Conservation (phyloP, 2,329 filamentous ascomycete genomes). For the Cordyceps pruinosa region DNA sequence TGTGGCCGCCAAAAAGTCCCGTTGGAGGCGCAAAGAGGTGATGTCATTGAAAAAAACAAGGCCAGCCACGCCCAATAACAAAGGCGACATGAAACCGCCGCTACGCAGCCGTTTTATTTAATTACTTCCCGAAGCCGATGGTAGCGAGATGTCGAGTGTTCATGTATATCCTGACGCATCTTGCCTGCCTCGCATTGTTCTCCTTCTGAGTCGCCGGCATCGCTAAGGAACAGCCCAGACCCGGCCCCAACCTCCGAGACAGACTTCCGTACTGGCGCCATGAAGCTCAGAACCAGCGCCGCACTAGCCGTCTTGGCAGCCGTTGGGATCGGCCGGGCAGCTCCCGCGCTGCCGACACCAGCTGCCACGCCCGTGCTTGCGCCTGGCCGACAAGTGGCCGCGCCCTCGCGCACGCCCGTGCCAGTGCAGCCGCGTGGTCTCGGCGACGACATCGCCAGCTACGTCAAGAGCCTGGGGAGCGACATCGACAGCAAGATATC, state of each 20-base stretch:
- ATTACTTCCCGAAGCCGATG: not conserved
- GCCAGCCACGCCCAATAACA: not conserved
- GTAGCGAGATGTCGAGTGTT: too few relatives aligned
- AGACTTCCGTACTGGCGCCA: not conserved
- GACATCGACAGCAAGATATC: conserved; percentile 49
- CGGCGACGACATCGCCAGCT: conserved; percentile 38
- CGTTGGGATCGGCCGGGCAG: conserved; percentile 8
- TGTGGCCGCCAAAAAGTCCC: not conserved
- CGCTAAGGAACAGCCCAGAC: not conserved
- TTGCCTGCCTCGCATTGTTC: too few relatives aligned
- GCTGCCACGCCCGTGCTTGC: not conserved
- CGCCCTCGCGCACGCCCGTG: conserved; percentile 16
- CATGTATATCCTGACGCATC: not conserved
- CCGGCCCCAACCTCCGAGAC: not conserved
- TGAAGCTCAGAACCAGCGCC: not conserved
- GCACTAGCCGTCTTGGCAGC: conserved; percentile 8
- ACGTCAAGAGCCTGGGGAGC: conserved; percentile 43
- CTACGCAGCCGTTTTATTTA: not conserved
- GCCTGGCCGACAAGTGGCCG: not conserved
- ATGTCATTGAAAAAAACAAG: conserved; percentile 6
- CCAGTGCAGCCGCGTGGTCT: conserved; percentile 28
- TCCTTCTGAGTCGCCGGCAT: not conserved
- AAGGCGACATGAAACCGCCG: not conserved
- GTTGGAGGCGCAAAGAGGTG: not conserved
- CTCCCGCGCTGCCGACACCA: conserved; percentile 1